Conservation (phyloP, 1,284 basidiomycete species). For the Phlebopus sp. region DNA sequence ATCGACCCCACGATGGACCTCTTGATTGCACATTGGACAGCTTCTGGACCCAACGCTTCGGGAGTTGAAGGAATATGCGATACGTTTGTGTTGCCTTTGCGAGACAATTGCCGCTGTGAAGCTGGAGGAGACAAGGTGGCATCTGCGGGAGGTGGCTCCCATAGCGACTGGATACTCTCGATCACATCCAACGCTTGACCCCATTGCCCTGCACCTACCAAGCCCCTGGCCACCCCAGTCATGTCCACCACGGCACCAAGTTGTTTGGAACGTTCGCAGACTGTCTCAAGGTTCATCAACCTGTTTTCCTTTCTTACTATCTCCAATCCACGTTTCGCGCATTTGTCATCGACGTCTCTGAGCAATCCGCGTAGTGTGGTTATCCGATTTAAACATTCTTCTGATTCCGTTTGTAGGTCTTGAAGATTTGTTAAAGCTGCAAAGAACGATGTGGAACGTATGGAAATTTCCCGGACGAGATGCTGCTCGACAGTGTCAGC, state of each 20-base stretch:
- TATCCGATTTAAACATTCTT: conserved; percentile 79
- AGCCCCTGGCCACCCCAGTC: conserved; percentile 61
- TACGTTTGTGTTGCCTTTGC: conserved; percentile 16
- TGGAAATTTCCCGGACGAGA: conserved; percentile 89
- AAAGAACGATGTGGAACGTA: conserved; percentile 93
- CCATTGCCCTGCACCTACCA: conserved; percentile 85
- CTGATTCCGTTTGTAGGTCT: conserved; percentile 86
- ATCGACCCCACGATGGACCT: conserved; percentile 32
- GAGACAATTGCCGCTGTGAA: conserved; percentile 10
- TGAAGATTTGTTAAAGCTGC: conserved; percentile 93
- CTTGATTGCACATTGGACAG: conserved; percentile 8
- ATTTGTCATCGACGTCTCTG: conserved; percentile 72
- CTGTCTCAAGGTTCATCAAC: conserved; percentile 56
- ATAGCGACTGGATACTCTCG: conserved; percentile 70
- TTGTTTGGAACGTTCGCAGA: conserved; percentile 63
- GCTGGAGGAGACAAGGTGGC: background rate
- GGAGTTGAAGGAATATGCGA: conserved; percentile 36
- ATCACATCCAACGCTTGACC: conserved; percentile 77
- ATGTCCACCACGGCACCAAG: conserved; percentile 76
- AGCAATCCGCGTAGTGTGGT: conserved; percentile 70
- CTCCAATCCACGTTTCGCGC: conserved; percentile 75
- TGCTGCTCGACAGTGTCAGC: conserved; percentile 95
- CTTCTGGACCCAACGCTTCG: conserved; percentile 24
- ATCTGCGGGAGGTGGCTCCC: conserved; percentile 37
- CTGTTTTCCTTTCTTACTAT: conserved; percentile 68